These are phyloP conservation scores for Dactylellina leptospora DNA, from an alignment of 2,329 filamentous ascomycete genomes.

Conservation along the genomic window DNA sequence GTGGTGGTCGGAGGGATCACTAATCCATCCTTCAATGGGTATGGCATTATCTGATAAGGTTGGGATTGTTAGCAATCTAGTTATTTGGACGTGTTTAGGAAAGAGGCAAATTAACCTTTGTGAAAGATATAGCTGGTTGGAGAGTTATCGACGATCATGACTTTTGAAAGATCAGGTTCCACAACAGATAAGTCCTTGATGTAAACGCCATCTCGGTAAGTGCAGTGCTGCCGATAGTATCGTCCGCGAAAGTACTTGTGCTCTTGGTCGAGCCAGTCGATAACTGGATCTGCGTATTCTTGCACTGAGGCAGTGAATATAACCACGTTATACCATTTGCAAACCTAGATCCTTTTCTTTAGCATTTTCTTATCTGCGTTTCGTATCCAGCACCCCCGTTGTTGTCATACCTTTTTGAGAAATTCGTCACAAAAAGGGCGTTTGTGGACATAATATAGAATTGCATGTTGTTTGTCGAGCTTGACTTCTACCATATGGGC, in stretches of 20 bases:
- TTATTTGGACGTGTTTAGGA: background rate
- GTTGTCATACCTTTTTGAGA: slow-evolving; percentile 73
- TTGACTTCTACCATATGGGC: slow-evolving; percentile 99
- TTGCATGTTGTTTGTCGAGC: slow-evolving; percentile 88
- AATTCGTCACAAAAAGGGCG: slow-evolving; percentile 97
- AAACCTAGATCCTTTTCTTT: slow-evolving; percentile 67
- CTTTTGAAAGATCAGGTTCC: slow-evolving; percentile 94
- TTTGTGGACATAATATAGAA: slow-evolving; percentile 98
- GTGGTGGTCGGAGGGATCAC: slow-evolving; percentile 95
- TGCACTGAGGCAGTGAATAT: slow-evolving; percentile 97
- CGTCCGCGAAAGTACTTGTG: slow-evolving; percentile 93
- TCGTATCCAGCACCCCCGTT: background rate
- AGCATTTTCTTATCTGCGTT: background rate
- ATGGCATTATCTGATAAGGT: slow-evolving; percentile 85
- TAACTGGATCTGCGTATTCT: slow-evolving; percentile 97
- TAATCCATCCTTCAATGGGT: slow-evolving; percentile 99
- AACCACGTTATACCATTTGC: slow-evolving; percentile 98
- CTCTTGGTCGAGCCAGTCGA: slow-evolving; percentile 97
- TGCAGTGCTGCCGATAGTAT: slow-evolving; percentile 98
- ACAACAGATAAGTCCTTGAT: slow-evolving; percentile 98
- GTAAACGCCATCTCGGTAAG: slow-evolving; percentile 91
- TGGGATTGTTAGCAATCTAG: background rate
- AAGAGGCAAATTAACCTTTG: slow-evolving; percentile 72
- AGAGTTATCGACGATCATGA: slow-evolving; percentile 99
- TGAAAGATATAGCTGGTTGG: slow-evolving; percentile 98